A percentile compares a stretch with the other conserved stretches of the same genome.
phyloP scores from a whole-genome alignment of 345 rosid species.

The Nasturtium officinale region DNA sequence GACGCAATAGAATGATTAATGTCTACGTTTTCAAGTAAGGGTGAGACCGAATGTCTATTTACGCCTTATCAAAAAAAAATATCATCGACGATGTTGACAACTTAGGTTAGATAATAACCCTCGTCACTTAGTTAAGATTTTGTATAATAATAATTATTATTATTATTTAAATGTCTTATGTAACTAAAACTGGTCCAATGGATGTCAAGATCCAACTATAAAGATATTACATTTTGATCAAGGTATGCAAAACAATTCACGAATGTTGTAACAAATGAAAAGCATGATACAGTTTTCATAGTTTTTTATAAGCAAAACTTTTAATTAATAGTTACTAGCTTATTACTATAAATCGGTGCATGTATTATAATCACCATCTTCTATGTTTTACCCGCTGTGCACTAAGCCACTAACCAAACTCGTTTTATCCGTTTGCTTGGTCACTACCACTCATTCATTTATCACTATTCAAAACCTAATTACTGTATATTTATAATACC shows the following conservation, averaged over 20 bases:
- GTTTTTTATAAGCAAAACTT: too few relatives aligned
- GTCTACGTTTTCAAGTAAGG: slow-evolving; percentile 19
- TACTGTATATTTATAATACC: neutral
- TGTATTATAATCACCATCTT: neutral
- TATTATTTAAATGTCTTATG: neutral
- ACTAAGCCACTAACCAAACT: slow-evolving; percentile 2
- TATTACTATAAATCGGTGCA: neutral
- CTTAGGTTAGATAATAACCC: neutral
- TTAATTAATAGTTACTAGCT: neutral
- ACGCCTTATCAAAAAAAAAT: neutral
- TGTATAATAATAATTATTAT: neutral
- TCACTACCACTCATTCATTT: neutral
- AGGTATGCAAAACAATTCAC: neutral
- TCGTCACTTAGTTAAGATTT: neutral
- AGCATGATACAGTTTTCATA: neutral
- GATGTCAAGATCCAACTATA: neutral
- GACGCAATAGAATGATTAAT: slow-evolving; percentile 18
- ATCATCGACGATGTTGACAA: slow-evolving; percentile 23
- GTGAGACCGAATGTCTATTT: slow-evolving; percentile 14
- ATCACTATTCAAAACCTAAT: neutral
- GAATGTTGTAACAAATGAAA: neutral
- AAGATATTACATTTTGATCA: neutral
- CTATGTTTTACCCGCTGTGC: neutral
- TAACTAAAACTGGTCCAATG: neutral
- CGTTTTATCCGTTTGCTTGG: neutral